Conservation (phyloP, 495 filamentous ascomycete genomes). For the Penicillium canariense region DNA sequence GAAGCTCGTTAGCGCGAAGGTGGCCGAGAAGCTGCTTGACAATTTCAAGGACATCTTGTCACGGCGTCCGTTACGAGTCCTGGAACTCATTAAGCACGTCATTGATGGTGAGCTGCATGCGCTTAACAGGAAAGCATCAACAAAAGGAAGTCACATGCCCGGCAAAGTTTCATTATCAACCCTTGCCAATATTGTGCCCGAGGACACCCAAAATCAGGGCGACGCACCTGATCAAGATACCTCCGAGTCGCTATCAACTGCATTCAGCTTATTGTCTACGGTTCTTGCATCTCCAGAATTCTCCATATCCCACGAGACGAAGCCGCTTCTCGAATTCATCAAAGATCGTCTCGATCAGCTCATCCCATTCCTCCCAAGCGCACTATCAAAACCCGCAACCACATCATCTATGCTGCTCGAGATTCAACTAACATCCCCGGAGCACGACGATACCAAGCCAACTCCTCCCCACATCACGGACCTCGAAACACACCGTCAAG, state of each 20-base stretch:
- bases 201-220: conserved; percentile 14
- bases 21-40: conserved; percentile 66
- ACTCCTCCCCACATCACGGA: conserved; percentile 53
- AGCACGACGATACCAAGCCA: conserved; percentile 42
- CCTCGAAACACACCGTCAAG: conserved; percentile 66
- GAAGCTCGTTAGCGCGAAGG: conserved; percentile 57
- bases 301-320: conserved; percentile 45
- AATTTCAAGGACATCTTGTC: conserved; percentile 67
- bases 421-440: conserved; percentile 56
- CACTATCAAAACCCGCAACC: conserved; percentile 39
- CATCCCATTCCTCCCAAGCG: conserved; percentile 33
- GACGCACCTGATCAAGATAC: conserved; percentile 43
- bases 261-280: conserved; percentile 66
- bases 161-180: conserved; percentile 38
- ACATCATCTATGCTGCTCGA: conserved; percentile 57
- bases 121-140: conserved; percentile 1
- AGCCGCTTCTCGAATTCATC: conserved; percentile 46
- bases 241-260: conserved; percentile 50
- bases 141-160: conserved; percentile 4
- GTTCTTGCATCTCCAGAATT: conserved; percentile 64
- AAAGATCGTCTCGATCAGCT: conserved; percentile 50
- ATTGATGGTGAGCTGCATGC: conserved; percentile 42
- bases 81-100: conserved; percentile 60
- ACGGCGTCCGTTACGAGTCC: conserved; percentile 57
- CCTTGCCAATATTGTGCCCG: conserved; percentile 35